Base-by-base conservation (phyloP, 192 early-diverging fungal species). In the Podila verticillata region DNA sequence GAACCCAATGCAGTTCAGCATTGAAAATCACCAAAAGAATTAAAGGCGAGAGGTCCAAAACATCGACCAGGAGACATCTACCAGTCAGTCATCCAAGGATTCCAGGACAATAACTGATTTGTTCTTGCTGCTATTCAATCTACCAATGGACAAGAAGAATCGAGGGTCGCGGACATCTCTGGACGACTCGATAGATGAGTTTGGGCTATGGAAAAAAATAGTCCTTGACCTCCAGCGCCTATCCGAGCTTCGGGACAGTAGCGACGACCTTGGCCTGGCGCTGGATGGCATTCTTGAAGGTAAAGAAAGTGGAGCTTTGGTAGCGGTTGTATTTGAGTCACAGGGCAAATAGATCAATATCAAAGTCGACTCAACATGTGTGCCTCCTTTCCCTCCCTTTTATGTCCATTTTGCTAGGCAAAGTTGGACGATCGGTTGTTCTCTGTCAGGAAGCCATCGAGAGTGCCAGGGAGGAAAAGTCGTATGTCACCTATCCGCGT, bases 401-500 rank as follows among this genome's bases (percentile, higher is more conserved):
- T 12, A n/a, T 57, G 15, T 30, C 48, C 17, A 44, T 36, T n/a
- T 60, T 48, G 51, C n/a, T 63, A 79, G 69, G 75, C 36, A 66
- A 66, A 36, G 31, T 68, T n/a, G 69, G 44, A 47, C 59, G 75
- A 28, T 57, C 75, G 4, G 24, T 48, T 17, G 24, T 35, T 26
- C 56, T 66, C 32, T 70, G 58, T 22, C 75, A 79, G 26, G 75
- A 79, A 35, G 75, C 75, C 24, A 59, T 58, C 9, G 75, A 79
- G 39, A 79, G 66, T 30, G 59, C 69, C 26, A 48, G 36, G 2
- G 75, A 79, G 15, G 75, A 79, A 56, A 31, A 36, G 31, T 68
- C 70, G 75, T 79, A 72, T 30, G 75, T 67, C 20, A 32, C 7
- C 26, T 51, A 9, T 57, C 48, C 2, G 10, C 1, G 2, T 49